Conservation (phyloP, 2,329 filamentous ascomycete genomes). For the Aotearoamyces nothofagi region DNA sequence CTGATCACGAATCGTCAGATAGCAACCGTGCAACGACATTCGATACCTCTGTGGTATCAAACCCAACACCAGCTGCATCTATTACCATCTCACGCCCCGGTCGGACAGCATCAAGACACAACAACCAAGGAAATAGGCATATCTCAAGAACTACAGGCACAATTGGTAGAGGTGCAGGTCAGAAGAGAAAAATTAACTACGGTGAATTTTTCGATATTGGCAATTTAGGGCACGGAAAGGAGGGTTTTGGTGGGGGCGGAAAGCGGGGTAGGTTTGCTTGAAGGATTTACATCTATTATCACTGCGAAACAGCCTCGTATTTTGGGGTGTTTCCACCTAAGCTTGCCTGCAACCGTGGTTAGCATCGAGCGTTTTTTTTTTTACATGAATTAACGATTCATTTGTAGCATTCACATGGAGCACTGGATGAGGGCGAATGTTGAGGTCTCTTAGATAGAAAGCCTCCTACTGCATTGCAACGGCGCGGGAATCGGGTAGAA, state of each 20-base stretch:
- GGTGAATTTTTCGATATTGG: slow-evolving; percentile 63
- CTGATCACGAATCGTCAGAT: slow-evolving; percentile 44
- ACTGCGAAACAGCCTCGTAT: no score
- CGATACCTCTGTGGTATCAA: slow-evolving; percentile 9
- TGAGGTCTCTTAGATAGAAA: no score
- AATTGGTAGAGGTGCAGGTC: slow-evolving; percentile 48
- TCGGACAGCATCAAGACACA: slow-evolving; percentile 14
- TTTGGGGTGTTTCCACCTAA: no score
- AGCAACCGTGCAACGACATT: slow-evolving; percentile 18
- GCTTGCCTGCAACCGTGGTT: no score
- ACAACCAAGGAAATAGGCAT: slow-evolving; percentile 12
- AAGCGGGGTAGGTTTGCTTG: slow-evolving; percentile 20
- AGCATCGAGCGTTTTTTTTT: no score
- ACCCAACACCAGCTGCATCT: slow-evolving; percentile 7
- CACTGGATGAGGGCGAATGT: no score
- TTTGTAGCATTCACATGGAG: no score
- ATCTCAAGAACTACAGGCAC: slow-evolving; percentile 9
- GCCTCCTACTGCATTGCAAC: no score
- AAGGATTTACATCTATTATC: no score
- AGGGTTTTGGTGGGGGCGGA: slow-evolving; percentile 24
- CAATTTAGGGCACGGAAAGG: slow-evolving; percentile 46
- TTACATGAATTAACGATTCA: no score
- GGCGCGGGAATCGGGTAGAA: no score
- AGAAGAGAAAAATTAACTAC: slow-evolving; percentile 59
- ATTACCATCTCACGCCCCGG: slow-evolving; percentile 14